Percentiles rank a stretch among this genome's conserved stretches.
Conservation (phyloP, 495 filamentous ascomycete species). For the Lentithecium fluviatile region DNA sequence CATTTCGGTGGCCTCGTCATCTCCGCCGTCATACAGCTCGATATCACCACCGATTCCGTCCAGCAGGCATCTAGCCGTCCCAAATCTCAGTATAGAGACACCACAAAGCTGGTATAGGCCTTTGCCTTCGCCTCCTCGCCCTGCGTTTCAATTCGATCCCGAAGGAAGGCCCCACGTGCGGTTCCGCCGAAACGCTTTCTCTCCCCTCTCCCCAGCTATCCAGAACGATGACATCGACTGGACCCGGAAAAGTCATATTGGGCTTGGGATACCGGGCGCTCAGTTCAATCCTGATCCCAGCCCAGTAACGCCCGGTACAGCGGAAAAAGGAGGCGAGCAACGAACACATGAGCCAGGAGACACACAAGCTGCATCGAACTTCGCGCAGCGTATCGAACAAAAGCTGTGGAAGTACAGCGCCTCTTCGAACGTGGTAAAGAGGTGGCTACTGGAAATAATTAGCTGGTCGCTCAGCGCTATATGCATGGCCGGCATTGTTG, state of each 20-base stretch:
- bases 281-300: slow-evolving; percentile 3
- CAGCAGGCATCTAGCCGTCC: background rate
- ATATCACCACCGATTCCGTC: background rate
- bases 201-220: background rate
- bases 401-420: slow-evolving; percentile 22
- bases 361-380: slow-evolving; percentile 4
- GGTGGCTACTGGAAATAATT: slow-evolving; percentile 29
- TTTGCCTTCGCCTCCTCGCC: slow-evolving; percentile 1
- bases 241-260: slow-evolving; percentile 2
- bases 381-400: slow-evolving; percentile 21
- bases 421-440: slow-evolving; percentile 11
- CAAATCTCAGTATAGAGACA: slow-evolving; percentile 1
- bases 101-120: background rate
- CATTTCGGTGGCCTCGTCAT: slow-evolving; percentile 3
- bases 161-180: slow-evolving; percentile 7
- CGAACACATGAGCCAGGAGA: background rate
- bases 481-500: slow-evolving; percentile 25
- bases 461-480: slow-evolving; percentile 26
- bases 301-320: background rate
- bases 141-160: slow-evolving; percentile 3
- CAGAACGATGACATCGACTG: background rate
- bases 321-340: slow-evolving; percentile 5
- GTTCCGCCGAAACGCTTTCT: slow-evolving; percentile 15
- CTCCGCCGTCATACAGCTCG: slow-evolving; percentile 12
- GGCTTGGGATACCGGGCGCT: slow-evolving; percentile 9